These are phyloP conservation scores for Solanum sejunctum DNA, from an alignment of 257 asterid species.

Conservation along the genomic window DNA sequence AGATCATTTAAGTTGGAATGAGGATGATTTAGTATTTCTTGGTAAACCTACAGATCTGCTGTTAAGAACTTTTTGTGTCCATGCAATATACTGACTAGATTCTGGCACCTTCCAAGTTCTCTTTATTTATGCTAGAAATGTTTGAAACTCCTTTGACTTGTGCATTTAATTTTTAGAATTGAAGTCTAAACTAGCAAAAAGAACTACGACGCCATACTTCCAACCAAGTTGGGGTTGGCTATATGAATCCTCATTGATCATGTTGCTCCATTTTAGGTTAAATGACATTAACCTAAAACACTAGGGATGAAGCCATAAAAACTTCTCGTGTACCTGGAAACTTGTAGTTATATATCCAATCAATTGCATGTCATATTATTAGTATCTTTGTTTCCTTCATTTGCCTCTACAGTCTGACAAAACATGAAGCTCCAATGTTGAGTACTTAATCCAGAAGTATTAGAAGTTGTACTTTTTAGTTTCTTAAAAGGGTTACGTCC, in stretches of 20 bases:
- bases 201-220: neutral
- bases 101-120: neutral
- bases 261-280: neutral
- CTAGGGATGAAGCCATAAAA: neutral
- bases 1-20: neutral
- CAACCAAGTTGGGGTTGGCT: neutral
- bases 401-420: neutral
- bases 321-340: neutral
- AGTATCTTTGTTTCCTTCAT: neutral
- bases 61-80: neutral
- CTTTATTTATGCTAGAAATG: neutral
- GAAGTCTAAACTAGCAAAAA: neutral
- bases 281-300: neutral
- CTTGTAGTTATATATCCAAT: neutral
- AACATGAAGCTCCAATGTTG: neutral
- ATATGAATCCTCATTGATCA: neutral
- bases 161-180: neutral
- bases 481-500: neutral
- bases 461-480: neutral
- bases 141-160: neutral
- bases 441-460: neutral
- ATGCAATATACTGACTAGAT: neutral
- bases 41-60: neutral
- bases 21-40: neutral
- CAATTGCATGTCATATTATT: neutral